Evolutionary conservation across 2,329 filamentous ascomycete genomes (phyloP), one percentile per base, ranked within the genome.

Genomic region (Penicillium aurantiogriseum): DNA sequence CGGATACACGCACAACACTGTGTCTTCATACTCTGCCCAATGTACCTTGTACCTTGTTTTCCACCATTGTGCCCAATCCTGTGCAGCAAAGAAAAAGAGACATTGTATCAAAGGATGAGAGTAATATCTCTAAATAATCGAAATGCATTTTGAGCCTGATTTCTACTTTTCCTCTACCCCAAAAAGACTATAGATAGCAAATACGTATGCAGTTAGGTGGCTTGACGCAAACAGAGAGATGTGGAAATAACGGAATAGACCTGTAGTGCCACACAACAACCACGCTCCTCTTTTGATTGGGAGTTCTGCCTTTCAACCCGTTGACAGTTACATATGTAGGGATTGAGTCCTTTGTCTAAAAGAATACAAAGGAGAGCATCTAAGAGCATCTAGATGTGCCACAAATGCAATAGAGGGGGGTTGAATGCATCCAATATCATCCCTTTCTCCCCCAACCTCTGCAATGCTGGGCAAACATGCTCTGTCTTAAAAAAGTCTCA

Each of bases 211-310:
- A 45, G 50, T 38, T 56, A 60, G 54, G 54, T 58, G 58, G 58
- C 54, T 63, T 59, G 45, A 46, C 38, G 51, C 55, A 57, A 57
- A 11, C 53, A 59, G 45, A 54, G 36, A 40, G 51, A 4, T 10
- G 63, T 65, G 63, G 62, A 45, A 61, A 40, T 49, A 63, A 44
- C 10, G 1, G 4, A 27, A 50, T 56, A 7, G 63, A 61, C 54
- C 23, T 61, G 60, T 66, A 57, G 23, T 51, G 31, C 29, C 21
- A 36, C 19, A 13, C 45, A 59, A 52, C 5, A 35, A 19, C 60
- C 65, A 67, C 65, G 29, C 51, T 11, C 47, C 9, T 3, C 7
- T 15, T 48, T 17, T 53, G 31, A 67, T 67, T 67, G 64, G 63
- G 36, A 49, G 49, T 36, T 53, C 56, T 57, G 57, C 59, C 60